Conservation (phyloP, 805 yeast species). For the Nakazawaea peltata region DNA sequence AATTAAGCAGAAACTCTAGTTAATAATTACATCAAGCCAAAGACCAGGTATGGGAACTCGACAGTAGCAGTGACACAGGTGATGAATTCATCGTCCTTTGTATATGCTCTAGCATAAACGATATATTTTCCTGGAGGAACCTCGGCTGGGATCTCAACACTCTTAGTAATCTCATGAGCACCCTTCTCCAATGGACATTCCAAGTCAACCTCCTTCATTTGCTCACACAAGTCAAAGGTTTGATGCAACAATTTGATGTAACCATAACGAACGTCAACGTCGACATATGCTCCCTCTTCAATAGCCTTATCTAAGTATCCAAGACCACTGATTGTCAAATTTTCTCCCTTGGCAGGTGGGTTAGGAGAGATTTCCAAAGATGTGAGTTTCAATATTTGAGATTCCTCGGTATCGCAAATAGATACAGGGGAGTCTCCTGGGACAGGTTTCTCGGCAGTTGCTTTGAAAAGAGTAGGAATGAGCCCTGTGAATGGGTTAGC, state of each 20-base stretch:
- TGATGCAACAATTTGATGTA: slow-evolving; percentile 82
- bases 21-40: slow-evolving; percentile 3
- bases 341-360: slow-evolving; percentile 84
- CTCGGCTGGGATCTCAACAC: slow-evolving; percentile 78
- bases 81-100: slow-evolving; percentile 71
- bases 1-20: background rate
- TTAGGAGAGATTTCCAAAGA: slow-evolving; percentile 64
- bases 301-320: slow-evolving; percentile 53
- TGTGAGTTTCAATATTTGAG: slow-evolving; percentile 59
- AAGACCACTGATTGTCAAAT: slow-evolving; percentile 69
- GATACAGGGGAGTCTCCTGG: slow-evolving; percentile 88
- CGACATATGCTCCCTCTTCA: slow-evolving; percentile 87
- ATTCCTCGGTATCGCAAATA: slow-evolving; percentile 58
- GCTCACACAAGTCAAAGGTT: slow-evolving; percentile 90
- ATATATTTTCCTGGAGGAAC: slow-evolving; percentile 94
- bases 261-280: slow-evolving; percentile 88
- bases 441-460: slow-evolving; percentile 47
- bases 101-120: slow-evolving; percentile 85
- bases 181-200: slow-evolving; percentile 80
- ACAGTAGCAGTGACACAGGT: slow-evolving; percentile 78
- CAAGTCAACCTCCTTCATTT: slow-evolving; percentile 74
- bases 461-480: slow-evolving; percentile 5
- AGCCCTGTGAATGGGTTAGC: slow-evolving; percentile 21
- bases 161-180: slow-evolving; percentile 51
- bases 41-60: slow-evolving; percentile 33